A percentile compares a stretch with the other conserved stretches of the same genome.
Evolutionary conservation across 2,329 filamentous ascomycete genomes (phyloP).

Genomic region (Pseudocercospora eumusae): DNA sequence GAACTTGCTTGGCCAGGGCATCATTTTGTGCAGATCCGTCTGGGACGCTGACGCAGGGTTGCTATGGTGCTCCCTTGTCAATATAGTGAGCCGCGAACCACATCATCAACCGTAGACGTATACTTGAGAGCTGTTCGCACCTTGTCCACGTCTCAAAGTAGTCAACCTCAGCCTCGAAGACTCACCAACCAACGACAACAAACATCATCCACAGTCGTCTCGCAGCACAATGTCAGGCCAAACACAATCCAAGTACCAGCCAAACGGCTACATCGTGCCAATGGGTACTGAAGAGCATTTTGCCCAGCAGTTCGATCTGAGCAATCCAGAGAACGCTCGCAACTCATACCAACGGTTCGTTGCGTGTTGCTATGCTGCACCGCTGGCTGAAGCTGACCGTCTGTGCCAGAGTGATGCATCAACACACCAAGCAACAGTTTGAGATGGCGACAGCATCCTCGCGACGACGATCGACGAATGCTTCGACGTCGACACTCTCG

Average conservation of each 20-base stretch:
- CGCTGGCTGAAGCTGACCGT: slow-evolving; percentile 15
- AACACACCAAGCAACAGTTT: slow-evolving; percentile 54
- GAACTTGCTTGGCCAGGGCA: slow-evolving; percentile 18
- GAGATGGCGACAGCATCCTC: slow-evolving; percentile 49
- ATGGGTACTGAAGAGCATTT: slow-evolving; percentile 49
- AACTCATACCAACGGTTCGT: slow-evolving; percentile 47
- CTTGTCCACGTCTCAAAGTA: not conserved
- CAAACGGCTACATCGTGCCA: slow-evolving; percentile 45
- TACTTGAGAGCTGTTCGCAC: not conserved
- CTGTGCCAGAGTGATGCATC: slow-evolving; percentile 49
- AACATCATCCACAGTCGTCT: not conserved
- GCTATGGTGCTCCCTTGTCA: not conserved
- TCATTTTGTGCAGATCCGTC: slow-evolving; percentile 23
- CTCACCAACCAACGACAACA: slow-evolving; percentile 7
- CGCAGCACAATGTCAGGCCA: slow-evolving; percentile 32
- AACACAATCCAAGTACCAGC: slow-evolving; percentile 39
- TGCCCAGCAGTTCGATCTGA: slow-evolving; percentile 46
- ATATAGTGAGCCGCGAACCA: not conserved
- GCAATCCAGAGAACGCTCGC: slow-evolving; percentile 45
- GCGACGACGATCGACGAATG: slow-evolving; percentile 42
- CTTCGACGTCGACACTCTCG: slow-evolving; percentile 27
- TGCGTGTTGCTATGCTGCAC: too few relatives aligned
- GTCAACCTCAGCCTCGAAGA: not conserved
- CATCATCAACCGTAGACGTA: not conserved
- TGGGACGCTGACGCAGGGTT: slow-evolving; percentile 30